Evolutionary conservation across 1,284 basidiomycete species (phyloP), one percentile per base, ranked within the genome.

Genomic region (Fomitopsis palustris): DNA sequence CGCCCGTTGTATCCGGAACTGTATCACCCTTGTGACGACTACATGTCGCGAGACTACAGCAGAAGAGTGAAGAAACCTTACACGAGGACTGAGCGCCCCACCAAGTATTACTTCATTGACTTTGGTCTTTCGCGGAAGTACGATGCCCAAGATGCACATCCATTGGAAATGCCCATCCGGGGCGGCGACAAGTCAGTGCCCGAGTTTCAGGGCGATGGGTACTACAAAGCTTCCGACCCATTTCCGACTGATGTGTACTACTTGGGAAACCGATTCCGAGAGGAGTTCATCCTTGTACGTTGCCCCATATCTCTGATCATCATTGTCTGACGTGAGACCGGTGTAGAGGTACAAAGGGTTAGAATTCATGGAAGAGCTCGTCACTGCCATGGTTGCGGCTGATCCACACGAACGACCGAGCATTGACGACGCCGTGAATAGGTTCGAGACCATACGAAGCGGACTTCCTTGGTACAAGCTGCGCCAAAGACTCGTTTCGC

Each of bases 61-160:
- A 59, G 62, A 19, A 54, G 45, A 23, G 71, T 70, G 16, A 69
- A 66, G 57, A 69, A 66, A 56, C 62, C 69, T 55, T 61, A 63
- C 59, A 69, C 69, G 9, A 69, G 75, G 1, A 76, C 72, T 0
- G 58, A 64, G 29, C 61, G 59, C 6, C 71, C 72, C 0, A 60
- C 67, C 2, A 70, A 63, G 49, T 78, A 78, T 54, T 72, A 71
- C 43, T 64, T 66, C 54, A 67, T 68, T n/a, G 72, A 79, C 56
- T 80, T 78, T 27, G 76, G 75, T 0, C 54, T 76, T 10, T 78
- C 78, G 14, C 64, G 71, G 7, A 63, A 61, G 53, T 69, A 63
- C 39, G 29, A 57, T 16, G 45, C 60, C 1, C 33, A 38, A 1
- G 53, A 54, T 16, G 49, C 16, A 1, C 37, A 56, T 10, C 64